Conservation (phyloP, 169 alveolate species). For the Eimeria necatrix region DNA sequence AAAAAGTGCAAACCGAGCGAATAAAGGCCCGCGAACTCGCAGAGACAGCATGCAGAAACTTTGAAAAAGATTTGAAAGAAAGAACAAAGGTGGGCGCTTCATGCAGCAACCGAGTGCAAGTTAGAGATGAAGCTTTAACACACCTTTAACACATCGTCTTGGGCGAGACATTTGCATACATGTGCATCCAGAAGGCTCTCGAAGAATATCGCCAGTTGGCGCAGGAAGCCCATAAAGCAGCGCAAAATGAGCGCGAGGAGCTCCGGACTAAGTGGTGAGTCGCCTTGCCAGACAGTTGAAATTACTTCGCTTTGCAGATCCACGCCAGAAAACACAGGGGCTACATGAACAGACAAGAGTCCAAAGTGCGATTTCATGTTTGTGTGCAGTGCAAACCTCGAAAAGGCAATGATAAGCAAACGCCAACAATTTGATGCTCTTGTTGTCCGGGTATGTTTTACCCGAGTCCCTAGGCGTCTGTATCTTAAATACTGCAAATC, state of each 20-base stretch:
- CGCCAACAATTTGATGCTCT: constrained; percentile 66
- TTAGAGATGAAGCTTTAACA: too few relatives aligned
- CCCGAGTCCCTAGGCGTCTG: background rate
- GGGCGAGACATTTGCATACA: too few relatives aligned
- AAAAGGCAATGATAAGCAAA: constrained; percentile 57
- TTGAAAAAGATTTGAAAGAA: constrained; percentile 72
- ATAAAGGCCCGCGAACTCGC: constrained; percentile 69
- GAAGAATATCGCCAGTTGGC: constrained; percentile 75
- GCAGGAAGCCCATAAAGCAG: constrained; percentile 78
- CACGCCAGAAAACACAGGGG: background rate
- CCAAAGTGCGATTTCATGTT: background rate
- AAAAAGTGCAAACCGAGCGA: constrained; percentile 63
- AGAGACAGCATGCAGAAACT: constrained; percentile 72
- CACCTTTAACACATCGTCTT: too few relatives aligned
- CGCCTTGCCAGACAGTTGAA: background rate
- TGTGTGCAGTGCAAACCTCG: constrained; percentile 68
- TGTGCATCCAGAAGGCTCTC: constrained; percentile 56
- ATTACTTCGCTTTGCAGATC: background rate
- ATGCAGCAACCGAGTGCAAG: background rate
- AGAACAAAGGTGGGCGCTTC: constrained; percentile 48
- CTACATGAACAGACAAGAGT: background rate
- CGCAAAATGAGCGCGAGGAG: constrained; percentile 74
- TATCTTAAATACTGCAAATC: background rate
- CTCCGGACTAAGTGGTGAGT: constrained; percentile 58
- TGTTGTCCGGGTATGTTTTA: constrained; percentile 43